Evolutionary conservation across 768 basidiomycete species (phyloP), one percentile per base, ranked within the genome.

Genomic region (Naganishia onofrii): DNA sequence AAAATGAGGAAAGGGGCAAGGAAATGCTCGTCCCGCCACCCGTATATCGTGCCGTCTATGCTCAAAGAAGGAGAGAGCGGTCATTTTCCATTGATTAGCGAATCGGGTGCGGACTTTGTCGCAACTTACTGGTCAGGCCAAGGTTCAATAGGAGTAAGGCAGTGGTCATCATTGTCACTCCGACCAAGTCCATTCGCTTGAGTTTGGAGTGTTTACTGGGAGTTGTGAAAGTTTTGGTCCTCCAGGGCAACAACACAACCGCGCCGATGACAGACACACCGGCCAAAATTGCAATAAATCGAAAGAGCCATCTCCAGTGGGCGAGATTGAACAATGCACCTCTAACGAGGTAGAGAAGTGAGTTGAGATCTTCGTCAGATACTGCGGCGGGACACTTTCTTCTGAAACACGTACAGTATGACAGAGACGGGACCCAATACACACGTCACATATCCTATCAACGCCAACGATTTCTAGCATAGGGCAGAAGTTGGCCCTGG

Each of bases 21-120:
- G 48, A 51, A 51, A 51, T 51, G 48, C 48, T 51, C 48, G 48
- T 51, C 48, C 6, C 48, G 48, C 48, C 48, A 51, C 48, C 48
- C 48, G 23, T 51, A n/a, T 51, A 51, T 51, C 7, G 48, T 51
- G 23, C 48, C 48, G n/a, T 51, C 48, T 51, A 12, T n/a, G 23
- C 23, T n/a, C n/a, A n/a, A 51, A 6, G 12, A 23, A 51, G 7
- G 21, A 51, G 48, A 26, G 23, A 51, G 7, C n/a, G 4, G 48
- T 21, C 48, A 51, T 12, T 51, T 12, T n/a, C 3, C 5, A n/a
- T 51, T 21, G 19, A 21, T 51, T 12, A 6, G 6, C 21, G n/a
- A 23, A 51, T 7, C n/a, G 48, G 3, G 12, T n/a, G 19, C 7
- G 3, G 21, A n/a, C 13, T 51, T 4, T 17, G 48, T 51, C 48